These are phyloP conservation scores for Laguncularia racemosa DNA, from an alignment of 345 rosid species.

Conservation along the genomic window DNA sequence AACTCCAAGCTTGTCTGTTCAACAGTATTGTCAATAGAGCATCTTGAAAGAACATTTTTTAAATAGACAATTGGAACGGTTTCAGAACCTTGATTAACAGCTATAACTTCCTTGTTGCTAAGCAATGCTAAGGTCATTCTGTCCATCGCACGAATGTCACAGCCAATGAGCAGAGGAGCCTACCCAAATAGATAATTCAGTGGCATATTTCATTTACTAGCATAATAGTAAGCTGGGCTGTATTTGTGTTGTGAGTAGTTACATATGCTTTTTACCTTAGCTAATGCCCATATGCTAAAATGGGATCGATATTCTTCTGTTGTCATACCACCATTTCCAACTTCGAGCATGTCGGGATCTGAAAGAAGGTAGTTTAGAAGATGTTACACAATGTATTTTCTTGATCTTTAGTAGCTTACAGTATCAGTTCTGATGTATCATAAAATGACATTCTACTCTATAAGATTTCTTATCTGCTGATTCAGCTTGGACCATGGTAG, in stretches of 20 bases:
- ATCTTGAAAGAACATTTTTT: background rate
- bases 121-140: conserved; percentile 25
- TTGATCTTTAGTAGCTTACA: no score
- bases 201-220: no score
- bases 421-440: no score
- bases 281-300: conserved; percentile 69
- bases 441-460: no score
- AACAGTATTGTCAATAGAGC: background rate
- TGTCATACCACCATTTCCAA: conserved; percentile 73
- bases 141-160: conserved; percentile 40
- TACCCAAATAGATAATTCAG: background rate
- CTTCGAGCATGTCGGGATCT: conserved; percentile 82
- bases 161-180: conserved; percentile 58
- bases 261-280: conserved; percentile 30
- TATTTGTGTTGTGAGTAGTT: no score
- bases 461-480: no score
- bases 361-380: background rate
- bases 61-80: background rate
- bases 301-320: conserved; percentile 54
- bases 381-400: background rate
- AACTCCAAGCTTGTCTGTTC: conserved; percentile 43
- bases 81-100: conserved; percentile 49
- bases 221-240: no score
- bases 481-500: no score
- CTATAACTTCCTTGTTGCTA: conserved; percentile 47